Conservation (phyloP, 805 yeast species). For the Lipomyces starkeyi region DNA sequence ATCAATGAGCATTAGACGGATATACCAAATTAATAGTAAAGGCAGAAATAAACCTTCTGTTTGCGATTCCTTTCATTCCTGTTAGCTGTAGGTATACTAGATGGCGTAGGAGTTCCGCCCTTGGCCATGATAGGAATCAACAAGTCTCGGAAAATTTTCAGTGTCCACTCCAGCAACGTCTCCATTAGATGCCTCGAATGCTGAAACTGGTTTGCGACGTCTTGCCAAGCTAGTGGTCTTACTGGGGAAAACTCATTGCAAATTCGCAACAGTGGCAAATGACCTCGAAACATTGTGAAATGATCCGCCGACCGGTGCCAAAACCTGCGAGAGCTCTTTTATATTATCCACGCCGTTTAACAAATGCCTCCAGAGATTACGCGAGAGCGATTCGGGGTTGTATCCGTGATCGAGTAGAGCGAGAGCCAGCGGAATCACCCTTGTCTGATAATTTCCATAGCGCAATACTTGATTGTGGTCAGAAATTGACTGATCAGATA, state of each 20-base stretch:
- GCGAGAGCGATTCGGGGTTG: not conserved
- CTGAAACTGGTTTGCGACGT: slow-evolving; percentile 3
- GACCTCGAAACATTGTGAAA: not conserved
- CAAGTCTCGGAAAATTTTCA: not conserved
- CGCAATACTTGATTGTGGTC: not conserved
- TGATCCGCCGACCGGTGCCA: not conserved
- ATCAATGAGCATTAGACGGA: not conserved
- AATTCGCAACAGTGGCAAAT: not conserved
- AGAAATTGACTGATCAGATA: not conserved
- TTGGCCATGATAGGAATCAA: slow-evolving; percentile 3
- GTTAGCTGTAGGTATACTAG: not conserved
- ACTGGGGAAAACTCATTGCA: not conserved
- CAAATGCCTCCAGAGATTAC: not conserved
- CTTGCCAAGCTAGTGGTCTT: not conserved
- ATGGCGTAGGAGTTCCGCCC: slow-evolving; percentile 4
- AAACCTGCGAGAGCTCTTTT: not conserved
- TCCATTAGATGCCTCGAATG: not conserved
- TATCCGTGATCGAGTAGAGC: not conserved
- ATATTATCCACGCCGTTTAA: not conserved
- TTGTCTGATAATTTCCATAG: not conserved
- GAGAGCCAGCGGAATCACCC: not conserved
- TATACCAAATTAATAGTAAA: not conserved
- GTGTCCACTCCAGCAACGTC: not conserved
- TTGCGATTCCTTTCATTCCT: not conserved
- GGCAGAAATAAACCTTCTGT: not conserved